Conservation (phyloP, 2,329 filamentous ascomycete genomes). For the Nannizziopsis arthrosporioides region DNA sequence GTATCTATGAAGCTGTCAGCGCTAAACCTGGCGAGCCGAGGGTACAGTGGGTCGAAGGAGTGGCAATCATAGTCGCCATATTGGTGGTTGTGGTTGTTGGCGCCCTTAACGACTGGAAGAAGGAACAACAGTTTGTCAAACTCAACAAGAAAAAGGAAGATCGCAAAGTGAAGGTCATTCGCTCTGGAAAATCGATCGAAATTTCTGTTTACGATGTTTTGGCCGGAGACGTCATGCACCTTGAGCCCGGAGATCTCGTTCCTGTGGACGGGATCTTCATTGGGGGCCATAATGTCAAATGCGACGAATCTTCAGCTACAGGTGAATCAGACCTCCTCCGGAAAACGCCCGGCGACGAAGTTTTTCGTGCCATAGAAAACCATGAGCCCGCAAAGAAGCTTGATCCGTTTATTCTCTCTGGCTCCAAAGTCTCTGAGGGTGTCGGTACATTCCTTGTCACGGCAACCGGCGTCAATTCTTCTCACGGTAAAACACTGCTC, state of each 20-base stretch:
- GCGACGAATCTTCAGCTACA: slow-evolving; percentile 63
- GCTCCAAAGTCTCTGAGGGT: slow-evolving; percentile 64
- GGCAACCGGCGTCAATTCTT: slow-evolving; percentile 60
- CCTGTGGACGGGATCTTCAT: slow-evolving; percentile 63
- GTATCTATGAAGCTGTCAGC: slow-evolving; percentile 61
- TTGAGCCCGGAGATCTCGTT: slow-evolving; percentile 62
- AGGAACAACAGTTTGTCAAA: slow-evolving; percentile 53
- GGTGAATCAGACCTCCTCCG: slow-evolving; percentile 63
- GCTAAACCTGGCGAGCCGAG: slow-evolving; percentile 36
- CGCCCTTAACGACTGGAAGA: slow-evolving; percentile 56
- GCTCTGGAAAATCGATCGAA: slow-evolving; percentile 60
- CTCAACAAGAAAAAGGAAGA: slow-evolving; percentile 69
- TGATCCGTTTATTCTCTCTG: slow-evolving; percentile 72
- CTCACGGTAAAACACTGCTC: slow-evolving; percentile 67
- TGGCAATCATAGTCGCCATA: slow-evolving; percentile 55
- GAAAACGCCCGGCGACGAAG: slow-evolving; percentile 54
- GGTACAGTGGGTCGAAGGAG: slow-evolving; percentile 57
- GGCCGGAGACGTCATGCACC: slow-evolving; percentile 60
- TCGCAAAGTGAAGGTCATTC: slow-evolving; percentile 59
- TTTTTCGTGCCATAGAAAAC: slow-evolving; percentile 51
- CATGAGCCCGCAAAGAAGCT: slow-evolving; percentile 51
- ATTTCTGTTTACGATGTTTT: slow-evolving; percentile 60
- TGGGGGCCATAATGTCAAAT: slow-evolving; percentile 53
- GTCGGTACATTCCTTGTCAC: slow-evolving; percentile 66
- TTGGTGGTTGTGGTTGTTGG: slow-evolving; percentile 53